Evolutionary conservation across 2,329 filamentous ascomycete genomes (phyloP).

Genomic region (Colletotrichum brevisporum): DNA sequence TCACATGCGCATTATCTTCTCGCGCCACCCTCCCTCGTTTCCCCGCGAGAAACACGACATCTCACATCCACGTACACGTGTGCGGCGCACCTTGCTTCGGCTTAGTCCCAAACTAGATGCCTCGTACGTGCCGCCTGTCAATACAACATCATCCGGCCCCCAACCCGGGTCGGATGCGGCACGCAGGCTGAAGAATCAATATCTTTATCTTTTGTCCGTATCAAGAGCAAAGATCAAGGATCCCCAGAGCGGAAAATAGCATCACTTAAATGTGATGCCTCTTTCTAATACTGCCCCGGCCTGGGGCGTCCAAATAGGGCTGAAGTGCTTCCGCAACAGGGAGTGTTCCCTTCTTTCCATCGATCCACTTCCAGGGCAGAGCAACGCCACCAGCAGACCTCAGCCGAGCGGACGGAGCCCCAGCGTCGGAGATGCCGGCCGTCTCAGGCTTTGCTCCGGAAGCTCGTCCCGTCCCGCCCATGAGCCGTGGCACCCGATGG

Average conservation of each 20-base stretch:
- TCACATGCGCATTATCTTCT: background rate
- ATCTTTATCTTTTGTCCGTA: background rate
- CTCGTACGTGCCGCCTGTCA: background rate
- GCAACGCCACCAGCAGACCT: slow-evolving; percentile 6
- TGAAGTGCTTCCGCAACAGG: slow-evolving; percentile 3
- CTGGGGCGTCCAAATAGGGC: slow-evolving; percentile 7
- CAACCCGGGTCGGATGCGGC: slow-evolving; percentile 9
- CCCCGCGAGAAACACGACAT: slow-evolving; percentile 14
- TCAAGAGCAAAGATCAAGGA: background rate
- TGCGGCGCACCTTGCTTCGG: background rate
- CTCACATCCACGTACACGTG: background rate
- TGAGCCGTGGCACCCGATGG: slow-evolving; percentile 2
- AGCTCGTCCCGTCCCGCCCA: slow-evolving; percentile 28
- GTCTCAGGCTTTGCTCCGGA: background rate
- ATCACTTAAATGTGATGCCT: background rate
- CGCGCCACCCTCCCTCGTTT: no score
- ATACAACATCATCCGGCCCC: slow-evolving; percentile 22
- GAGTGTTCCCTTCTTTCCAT: background rate
- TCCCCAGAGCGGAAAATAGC: slow-evolving; percentile 5
- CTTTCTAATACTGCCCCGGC: no score
- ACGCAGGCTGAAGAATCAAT: slow-evolving; percentile 6
- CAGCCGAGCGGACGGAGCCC: slow-evolving; percentile 4
- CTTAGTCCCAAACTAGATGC: background rate
- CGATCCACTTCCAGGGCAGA: slow-evolving; percentile 13
- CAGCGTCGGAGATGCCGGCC: slow-evolving; percentile 26